Evolutionary conservation across 345 rosid genomes (phyloP).

Genomic region (Cardiospermum halicacabum): DNA sequence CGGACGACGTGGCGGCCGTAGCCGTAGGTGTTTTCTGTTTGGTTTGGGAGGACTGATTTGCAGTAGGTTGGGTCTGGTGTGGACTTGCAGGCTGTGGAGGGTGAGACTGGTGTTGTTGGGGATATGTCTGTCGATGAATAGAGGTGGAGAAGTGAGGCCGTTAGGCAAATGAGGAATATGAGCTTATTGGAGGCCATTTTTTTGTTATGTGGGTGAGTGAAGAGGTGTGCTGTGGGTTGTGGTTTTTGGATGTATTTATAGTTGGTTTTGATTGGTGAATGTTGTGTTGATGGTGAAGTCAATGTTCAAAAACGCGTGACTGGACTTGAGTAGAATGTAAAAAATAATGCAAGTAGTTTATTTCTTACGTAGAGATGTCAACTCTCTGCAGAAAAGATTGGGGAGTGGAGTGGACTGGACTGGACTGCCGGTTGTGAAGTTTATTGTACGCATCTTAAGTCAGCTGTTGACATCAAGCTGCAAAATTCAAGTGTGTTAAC

Average conservation of each 20-base stretch:
- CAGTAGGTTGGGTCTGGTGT: conserved; percentile 68
- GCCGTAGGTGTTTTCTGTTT: conserved; percentile 39
- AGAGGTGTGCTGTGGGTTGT: neutral
- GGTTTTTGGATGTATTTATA: conserved; percentile 17
- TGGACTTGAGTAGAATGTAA: too few relatives aligned
- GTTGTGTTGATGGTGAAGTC: conserved; percentile 13
- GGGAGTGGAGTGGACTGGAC: too few relatives aligned
- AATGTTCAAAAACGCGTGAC: conserved; percentile 22
- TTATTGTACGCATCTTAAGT: too few relatives aligned
- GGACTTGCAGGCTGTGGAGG: conserved; percentile 40
- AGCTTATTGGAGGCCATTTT: conserved; percentile 24
- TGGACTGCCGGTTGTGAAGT: too few relatives aligned
- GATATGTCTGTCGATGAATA: conserved; percentile 18
- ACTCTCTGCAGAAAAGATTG: neutral
- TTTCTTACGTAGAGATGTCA: neutral
- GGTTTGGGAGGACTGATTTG: conserved; percentile 51
- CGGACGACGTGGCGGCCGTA: conserved; percentile 56
- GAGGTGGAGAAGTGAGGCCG: too few relatives aligned
- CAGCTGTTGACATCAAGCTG: too few relatives aligned
- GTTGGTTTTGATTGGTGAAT: neutral
- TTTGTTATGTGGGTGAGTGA: neutral
- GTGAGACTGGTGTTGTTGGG: conserved; percentile 23
- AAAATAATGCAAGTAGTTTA: too few relatives aligned
- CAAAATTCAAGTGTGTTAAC: too few relatives aligned
- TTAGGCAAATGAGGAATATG: conserved; percentile 21